phyloP scores from a whole-genome alignment of 2,329 filamentous ascomycete genomes.

The Nemania diffusa region DNA sequence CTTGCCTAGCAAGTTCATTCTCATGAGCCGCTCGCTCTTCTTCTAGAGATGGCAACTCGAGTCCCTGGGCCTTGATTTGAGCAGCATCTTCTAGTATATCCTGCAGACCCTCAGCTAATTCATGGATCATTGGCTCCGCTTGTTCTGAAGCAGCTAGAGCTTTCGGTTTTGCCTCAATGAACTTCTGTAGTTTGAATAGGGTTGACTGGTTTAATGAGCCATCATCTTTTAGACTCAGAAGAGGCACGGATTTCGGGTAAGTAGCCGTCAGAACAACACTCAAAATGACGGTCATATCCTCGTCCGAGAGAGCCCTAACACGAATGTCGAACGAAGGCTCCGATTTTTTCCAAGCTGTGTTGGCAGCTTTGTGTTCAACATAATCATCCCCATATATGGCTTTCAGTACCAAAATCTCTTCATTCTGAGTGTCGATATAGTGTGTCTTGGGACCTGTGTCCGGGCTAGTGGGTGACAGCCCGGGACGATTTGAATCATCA shows the following conservation, averaged over 20 bases:
- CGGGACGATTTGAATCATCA: slow-evolving; percentile 63
- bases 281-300: slow-evolving; percentile 76
- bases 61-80: slow-evolving; percentile 76
- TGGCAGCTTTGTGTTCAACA: slow-evolving; percentile 74
- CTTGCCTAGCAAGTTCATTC: slow-evolving; percentile 72
- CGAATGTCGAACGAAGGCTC: slow-evolving; percentile 85
- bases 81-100: slow-evolving; percentile 89
- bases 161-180: slow-evolving; percentile 68
- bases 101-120: slow-evolving; percentile 75
- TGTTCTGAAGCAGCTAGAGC: slow-evolving; percentile 63
- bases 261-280: slow-evolving; percentile 86
- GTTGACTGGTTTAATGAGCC: slow-evolving; percentile 75
- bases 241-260: slow-evolving; percentile 85
- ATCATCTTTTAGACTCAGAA: slow-evolving; percentile 74
- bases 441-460: slow-evolving; percentile 62
- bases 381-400: slow-evolving; percentile 94
- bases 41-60: slow-evolving; percentile 84
- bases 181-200: slow-evolving; percentile 74
- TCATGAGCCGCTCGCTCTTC: slow-evolving; percentile 89
- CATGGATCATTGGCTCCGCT: slow-evolving; percentile 68
- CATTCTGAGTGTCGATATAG: slow-evolving; percentile 86
- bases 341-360: slow-evolving; percentile 89
- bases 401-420: slow-evolving; percentile 85
- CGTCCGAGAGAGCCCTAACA: slow-evolving; percentile 78
- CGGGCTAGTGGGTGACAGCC: slow-evolving; percentile 58